These are phyloP conservation scores for Graphilbum sp. DNA, from an alignment of 2,329 filamentous ascomycete species.

Conservation along the genomic window DNA sequence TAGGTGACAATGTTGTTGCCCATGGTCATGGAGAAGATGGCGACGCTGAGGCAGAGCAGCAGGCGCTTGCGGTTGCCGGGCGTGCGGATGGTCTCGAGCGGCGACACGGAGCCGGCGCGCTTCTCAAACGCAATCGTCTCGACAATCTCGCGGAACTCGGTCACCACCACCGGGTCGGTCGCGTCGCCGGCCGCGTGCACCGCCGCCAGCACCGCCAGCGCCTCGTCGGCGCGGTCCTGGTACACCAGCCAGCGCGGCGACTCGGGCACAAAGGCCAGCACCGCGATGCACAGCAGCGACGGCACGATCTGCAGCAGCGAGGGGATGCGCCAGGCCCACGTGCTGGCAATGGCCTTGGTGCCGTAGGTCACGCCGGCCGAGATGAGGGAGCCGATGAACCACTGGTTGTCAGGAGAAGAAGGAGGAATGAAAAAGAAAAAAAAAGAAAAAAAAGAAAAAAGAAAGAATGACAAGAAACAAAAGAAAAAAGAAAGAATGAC, in stretches of 20 bases:
- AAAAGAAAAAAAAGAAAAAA: too few species aligned
- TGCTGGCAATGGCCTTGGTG: slow-evolving; percentile 31
- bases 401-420: too few species aligned
- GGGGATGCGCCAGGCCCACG: slow-evolving; percentile 38
- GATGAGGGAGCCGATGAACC: slow-evolving; percentile 33
- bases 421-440: too few species aligned
- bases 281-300: background rate
- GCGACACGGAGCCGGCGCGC: background rate
- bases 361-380: slow-evolving; percentile 25
- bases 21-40: background rate
- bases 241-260: slow-evolving; percentile 7
- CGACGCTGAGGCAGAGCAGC: slow-evolving; percentile 1
- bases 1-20: slow-evolving; percentile 7
- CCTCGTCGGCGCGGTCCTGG: slow-evolving; percentile 12
- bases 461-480: too few species aligned
- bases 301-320: slow-evolving; percentile 29
- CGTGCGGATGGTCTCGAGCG: background rate
- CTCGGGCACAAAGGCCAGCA: slow-evolving; percentile 4
- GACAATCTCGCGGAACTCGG: slow-evolving; percentile 4
- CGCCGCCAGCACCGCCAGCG: slow-evolving; percentile 19
- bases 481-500: too few species aligned
- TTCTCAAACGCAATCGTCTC: slow-evolving; percentile 3
- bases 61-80: slow-evolving; percentile 1
- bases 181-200: slow-evolving; percentile 16
- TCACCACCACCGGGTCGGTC: slow-evolving; percentile 1